phyloP scores from a whole-genome alignment of 495 filamentous ascomycete genomes.

The Astrocystis sublimbata region DNA sequence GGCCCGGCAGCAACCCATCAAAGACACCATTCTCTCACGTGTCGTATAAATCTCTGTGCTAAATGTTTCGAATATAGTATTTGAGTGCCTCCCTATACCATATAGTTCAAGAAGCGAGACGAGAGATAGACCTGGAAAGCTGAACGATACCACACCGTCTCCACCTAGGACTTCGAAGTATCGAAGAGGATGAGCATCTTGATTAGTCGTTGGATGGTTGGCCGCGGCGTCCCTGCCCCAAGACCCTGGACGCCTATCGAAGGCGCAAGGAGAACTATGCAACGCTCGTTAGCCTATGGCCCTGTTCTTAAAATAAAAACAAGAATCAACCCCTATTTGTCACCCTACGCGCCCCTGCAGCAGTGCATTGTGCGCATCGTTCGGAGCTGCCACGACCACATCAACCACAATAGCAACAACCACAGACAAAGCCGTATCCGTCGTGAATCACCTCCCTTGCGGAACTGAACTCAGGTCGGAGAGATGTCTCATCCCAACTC shows the following conservation, averaged over 20 bases:
- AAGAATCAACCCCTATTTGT: neutral
- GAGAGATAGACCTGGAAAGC: neutral
- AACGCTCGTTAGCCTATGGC: neutral
- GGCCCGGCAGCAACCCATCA: neutral
- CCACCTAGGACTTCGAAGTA: slow-evolving; percentile 5
- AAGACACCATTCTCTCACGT: neutral
- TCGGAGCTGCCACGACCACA: neutral
- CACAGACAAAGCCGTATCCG: neutral
- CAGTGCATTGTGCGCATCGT: too few relatives aligned
- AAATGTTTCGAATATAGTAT: neutral
- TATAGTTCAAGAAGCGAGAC: neutral
- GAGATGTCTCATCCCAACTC: neutral
- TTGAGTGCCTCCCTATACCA: neutral
- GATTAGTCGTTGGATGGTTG: neutral
- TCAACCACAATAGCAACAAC: neutral
- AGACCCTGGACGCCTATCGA: neutral
- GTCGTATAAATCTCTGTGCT: too few relatives aligned
- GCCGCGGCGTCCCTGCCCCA: neutral
- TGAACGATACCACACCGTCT: neutral
- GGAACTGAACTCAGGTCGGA: neutral
- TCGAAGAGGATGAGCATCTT: neutral
- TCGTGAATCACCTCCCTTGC: neutral
- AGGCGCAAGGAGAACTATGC: neutral
- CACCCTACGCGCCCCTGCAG: neutral
- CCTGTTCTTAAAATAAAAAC: slow-evolving; percentile 8